Evolutionary conservation across 139 green algal species (phyloP).

Genomic region (Chlorella vulgaris): DNA sequence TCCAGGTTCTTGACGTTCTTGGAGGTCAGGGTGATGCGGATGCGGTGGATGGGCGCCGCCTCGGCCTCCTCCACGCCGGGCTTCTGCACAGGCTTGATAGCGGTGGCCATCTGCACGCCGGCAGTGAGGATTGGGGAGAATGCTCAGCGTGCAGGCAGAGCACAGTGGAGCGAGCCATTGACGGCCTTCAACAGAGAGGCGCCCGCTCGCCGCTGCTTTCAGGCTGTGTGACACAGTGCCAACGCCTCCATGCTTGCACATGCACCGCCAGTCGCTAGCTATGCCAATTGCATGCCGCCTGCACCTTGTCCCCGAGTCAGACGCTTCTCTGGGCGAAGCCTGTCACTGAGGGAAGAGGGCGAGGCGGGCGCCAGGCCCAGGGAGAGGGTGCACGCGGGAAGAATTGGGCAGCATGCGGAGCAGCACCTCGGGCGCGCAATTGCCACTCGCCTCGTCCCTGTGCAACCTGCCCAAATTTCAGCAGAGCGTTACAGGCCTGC

Average conservation of each 20-base stretch:
- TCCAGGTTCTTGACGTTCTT: constrained; percentile 96
- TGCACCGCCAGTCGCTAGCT: too few species aligned
- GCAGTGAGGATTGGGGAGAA: too few species aligned
- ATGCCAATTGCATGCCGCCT: neutral
- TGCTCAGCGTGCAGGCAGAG: too few species aligned
- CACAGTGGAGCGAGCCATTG: too few species aligned
- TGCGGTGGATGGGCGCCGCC: constrained; percentile 80
- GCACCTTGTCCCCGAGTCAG: constrained; percentile 54
- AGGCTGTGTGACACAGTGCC: neutral
- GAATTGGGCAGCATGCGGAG: neutral
- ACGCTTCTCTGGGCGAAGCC: constrained; percentile 12
- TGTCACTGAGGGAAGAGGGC: constrained; percentile 48
- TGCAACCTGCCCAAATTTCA: too few species aligned
- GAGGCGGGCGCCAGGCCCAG: constrained; percentile 5
- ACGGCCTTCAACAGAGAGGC: too few species aligned
- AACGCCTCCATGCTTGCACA: too few species aligned
- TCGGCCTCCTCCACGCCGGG: constrained; percentile 77
- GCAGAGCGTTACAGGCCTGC: too few species aligned
- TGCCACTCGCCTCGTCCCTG: too few species aligned
- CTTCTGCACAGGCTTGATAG: constrained; percentile 59
- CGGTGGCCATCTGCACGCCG: constrained; percentile 49
- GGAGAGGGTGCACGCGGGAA: neutral
- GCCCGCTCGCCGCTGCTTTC: too few species aligned
- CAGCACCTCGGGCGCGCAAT: too few species aligned
- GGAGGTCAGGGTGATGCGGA: constrained; percentile 99